Base-by-base conservation (phyloP, 768 basidiomycete species). In the Clathrus columnatus region DNA sequence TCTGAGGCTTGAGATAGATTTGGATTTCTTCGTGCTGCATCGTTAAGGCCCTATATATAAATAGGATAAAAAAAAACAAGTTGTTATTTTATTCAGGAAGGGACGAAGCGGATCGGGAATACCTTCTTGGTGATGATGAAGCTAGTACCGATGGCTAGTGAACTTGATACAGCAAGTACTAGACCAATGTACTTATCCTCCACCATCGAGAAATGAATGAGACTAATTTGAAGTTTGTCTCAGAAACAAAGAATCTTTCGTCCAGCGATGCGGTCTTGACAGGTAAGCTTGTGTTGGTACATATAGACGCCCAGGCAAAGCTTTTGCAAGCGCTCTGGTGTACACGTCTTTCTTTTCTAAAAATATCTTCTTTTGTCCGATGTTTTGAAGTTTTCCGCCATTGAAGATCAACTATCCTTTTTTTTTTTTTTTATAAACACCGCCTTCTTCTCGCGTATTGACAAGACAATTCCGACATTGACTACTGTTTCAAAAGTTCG, bases 61-160 rank as follows among this genome's bases (percentile, higher is more conserved):
- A 36, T 36, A 11, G 4, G 8, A 26, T 18, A 20, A 7, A 56
- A 20, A 14, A 52, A 41, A 29, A 4, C n/a, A 23, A 26, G 2
- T 18, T 43, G n/a, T 57, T 18, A 10, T 23, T 52, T 51, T 43
- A 21, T 50, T 57, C 7, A 47, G 7, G 49, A 55, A 8, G 21
- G 16, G 5, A n/a, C 50, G 44, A 51, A 17, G 52, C 41, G 1
- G 8, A 21, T 10, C 14, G 18, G 48, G 47, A 71, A 61, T 50
- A 88, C 95, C 86, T 96, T 98, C 81, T 99, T 99, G 17, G 95
- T 99, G 67, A 99, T 95, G 66, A 99, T 96, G 69, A 93, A 96
- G 69, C 92, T 95, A 36, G 87, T 89, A 49, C 96, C 95, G 61
- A 98, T 98, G 57, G 87, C 84, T 23, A 89, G 65, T 11, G 89